These are phyloP conservation scores for Hymenoscyphus scutula DNA, from an alignment of 2,329 filamentous ascomycete genomes.

Conservation along the genomic window DNA sequence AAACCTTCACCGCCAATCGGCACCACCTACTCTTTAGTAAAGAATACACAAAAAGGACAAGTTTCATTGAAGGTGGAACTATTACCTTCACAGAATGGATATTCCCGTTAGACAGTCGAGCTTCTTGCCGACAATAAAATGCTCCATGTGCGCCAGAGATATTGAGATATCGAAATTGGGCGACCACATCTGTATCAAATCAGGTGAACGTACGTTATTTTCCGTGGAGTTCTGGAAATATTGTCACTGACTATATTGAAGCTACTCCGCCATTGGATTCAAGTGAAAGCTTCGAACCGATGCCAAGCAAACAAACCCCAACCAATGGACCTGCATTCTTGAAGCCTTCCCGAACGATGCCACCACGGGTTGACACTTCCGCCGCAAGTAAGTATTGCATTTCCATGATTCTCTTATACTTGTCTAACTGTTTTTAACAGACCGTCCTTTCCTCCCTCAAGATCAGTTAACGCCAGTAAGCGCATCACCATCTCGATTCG, in stretches of 20 bases:
- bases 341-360: slow-evolving; percentile 42
- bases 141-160: slow-evolving; percentile 72
- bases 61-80: slow-evolving; percentile 9
- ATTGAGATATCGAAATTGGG: slow-evolving; percentile 85
- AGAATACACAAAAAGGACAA: neutral
- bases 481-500: slow-evolving; percentile 56
- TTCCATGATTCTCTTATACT: slow-evolving; percentile 11
- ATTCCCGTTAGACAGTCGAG: slow-evolving; percentile 51
- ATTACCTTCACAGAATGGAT: slow-evolving; percentile 29
- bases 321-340: slow-evolving; percentile 28
- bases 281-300: slow-evolving; percentile 25
- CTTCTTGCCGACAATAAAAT: slow-evolving; percentile 82
- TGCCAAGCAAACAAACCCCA: slow-evolving; percentile 26
- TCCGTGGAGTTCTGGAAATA: neutral
- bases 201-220: slow-evolving; percentile 45
- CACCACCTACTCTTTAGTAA: neutral
- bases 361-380: slow-evolving; percentile 50
- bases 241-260: slow-evolving; percentile 20
- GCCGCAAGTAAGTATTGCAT: slow-evolving; percentile 48
- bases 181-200: slow-evolving; percentile 69
- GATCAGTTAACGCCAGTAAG: slow-evolving; percentile 61
- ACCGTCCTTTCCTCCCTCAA: slow-evolving; percentile 52
- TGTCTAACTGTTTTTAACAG: slow-evolving; percentile 44
- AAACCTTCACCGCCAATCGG: neutral
- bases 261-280: slow-evolving; percentile 35